Evolutionary conservation across 208 protist genomes (phyloP), one percentile per base, ranked within the genome.

Genomic region (Tetramitus jugosus): DNA sequence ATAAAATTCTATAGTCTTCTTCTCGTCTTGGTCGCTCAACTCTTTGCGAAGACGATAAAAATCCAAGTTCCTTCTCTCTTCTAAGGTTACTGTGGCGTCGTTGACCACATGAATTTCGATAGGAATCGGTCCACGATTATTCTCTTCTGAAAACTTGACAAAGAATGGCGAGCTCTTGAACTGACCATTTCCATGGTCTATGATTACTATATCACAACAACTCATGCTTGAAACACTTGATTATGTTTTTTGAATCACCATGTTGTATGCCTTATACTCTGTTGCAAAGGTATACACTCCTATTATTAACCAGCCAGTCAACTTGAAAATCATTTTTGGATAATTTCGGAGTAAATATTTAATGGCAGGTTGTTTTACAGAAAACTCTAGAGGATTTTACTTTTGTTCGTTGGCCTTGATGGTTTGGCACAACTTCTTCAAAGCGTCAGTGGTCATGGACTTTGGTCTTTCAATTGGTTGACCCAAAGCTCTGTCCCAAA

Each of bases 391-490:
- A n/a, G n/a, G n/a, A n/a, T n/a, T n/a, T n/a, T n/a, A n/a, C n/a
- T n/a, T n/a, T n/a, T n/a, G n/a, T n/a, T n/a, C n/a, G n/a, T n/a
- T n/a, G n/a, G n/a, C n/a, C n/a, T n/a, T n/a, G n/a, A n/a, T n/a
- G n/a, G n/a, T n/a, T n/a, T n/a, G n/a, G n/a, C n/a, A n/a, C n/a
- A n/a, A n/a, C n/a, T 90, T 88, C 23, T 84, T 82, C 42, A 96
- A 85, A 62, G 76, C 83, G 76, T 92, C 90, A 65, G 91, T 92
- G 67, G 90, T 95, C 53, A 87, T 84, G 40, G 88, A 94, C 87
- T 98, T 98, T 46, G 96, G 96, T 56, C 96, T 89, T 88, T 98
- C 96, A 77, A 98, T 88, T 56, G 96, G 95, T 69, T 85, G 84
- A 62, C 92, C 91, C 77, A 97, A 86, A 71, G 95, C 89, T 79